Conservation (phyloP, 768 basidiomycete species). For the Pleurotus ostreatus region DNA sequence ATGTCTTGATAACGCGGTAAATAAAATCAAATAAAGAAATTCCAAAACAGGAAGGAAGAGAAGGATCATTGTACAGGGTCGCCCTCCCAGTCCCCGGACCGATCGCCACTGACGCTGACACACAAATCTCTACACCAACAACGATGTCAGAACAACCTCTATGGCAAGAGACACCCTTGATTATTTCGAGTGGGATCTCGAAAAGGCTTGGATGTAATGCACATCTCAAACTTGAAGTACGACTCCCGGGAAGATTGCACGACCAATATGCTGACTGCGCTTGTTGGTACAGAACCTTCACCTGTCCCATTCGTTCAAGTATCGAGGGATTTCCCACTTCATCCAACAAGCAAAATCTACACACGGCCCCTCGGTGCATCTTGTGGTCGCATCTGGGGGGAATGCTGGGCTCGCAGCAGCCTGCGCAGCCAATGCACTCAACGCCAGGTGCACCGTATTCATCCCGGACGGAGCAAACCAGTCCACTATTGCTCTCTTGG, state of each 20-base stretch:
- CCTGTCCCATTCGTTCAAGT: constrained; percentile 74
- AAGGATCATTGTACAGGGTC: too few relatives aligned
- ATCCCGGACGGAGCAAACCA: constrained; percentile 52
- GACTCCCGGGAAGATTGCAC: constrained; percentile 4
- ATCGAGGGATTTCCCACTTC: constrained; percentile 64
- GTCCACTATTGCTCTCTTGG: constrained; percentile 47
- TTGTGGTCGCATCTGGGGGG: constrained; percentile 73
- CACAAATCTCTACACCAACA: too few relatives aligned
- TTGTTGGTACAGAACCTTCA: constrained; percentile 54
- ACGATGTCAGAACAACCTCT: constrained; percentile 16
- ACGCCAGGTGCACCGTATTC: constrained; percentile 62
- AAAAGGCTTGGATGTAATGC: constrained; percentile 43
- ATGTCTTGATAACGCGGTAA: background rate
- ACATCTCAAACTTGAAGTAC: constrained; percentile 73
- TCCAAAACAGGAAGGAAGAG: too few relatives aligned
- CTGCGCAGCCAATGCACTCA: constrained; percentile 50
- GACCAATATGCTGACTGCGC: constrained; percentile 3
- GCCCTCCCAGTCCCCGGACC: too few relatives aligned
- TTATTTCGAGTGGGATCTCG: constrained; percentile 59
- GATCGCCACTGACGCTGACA: too few relatives aligned
- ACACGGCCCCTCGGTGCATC: constrained; percentile 52
- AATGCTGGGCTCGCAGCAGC: constrained; percentile 78
- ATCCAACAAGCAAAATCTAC: constrained; percentile 44
- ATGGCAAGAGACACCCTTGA: constrained; percentile 64
- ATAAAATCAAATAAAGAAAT: too few relatives aligned